phyloP scores from a whole-genome alignment of 306 rosid species.

The Betula pendula region DNA sequence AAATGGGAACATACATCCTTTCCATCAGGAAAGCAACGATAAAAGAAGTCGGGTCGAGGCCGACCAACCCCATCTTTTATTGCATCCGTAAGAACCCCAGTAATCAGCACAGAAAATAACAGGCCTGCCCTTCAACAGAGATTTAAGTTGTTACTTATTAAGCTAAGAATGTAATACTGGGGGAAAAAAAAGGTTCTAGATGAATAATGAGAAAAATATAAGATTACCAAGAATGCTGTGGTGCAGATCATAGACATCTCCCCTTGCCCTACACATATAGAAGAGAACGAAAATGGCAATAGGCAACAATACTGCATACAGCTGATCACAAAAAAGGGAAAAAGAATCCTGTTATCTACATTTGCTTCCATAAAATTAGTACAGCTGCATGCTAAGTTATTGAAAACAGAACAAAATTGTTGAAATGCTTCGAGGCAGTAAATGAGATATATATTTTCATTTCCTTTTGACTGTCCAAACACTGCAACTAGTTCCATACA shows the following conservation, averaged over 20 bases:
- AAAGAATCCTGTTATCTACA: slow-evolving; percentile 10
- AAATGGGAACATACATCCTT: slow-evolving; percentile 39
- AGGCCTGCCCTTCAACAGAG: slow-evolving; percentile 57
- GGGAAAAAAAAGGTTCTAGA: neutral
- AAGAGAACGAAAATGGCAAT: slow-evolving; percentile 54
- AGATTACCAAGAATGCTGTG: slow-evolving; percentile 71
- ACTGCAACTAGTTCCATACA: too few relatives aligned
- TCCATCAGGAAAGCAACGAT: slow-evolving; percentile 98
- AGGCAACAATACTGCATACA: slow-evolving; percentile 82
- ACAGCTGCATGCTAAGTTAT: neutral
- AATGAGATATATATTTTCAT: too few relatives aligned
- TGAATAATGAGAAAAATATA: neutral
- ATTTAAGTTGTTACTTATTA: slow-evolving; percentile 2
- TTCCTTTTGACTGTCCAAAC: too few relatives aligned
- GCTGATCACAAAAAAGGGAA: slow-evolving; percentile 43
- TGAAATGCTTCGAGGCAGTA: too few relatives aligned
- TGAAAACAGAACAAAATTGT: neutral
- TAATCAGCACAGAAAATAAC: slow-evolving; percentile 68
- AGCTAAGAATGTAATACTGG: too few relatives aligned
- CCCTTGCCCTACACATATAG: slow-evolving; percentile 54
- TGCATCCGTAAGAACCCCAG: slow-evolving; percentile 82
- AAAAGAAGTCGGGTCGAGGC: slow-evolving; percentile 95
- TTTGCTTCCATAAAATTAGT: slow-evolving; percentile 3
- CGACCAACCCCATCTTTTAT: slow-evolving; percentile 86
- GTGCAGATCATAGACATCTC: slow-evolving; percentile 90